phyloP scores from a whole-genome alignment of 1,284 basidiomycete genomes.

The Dichomitus squalens region DNA sequence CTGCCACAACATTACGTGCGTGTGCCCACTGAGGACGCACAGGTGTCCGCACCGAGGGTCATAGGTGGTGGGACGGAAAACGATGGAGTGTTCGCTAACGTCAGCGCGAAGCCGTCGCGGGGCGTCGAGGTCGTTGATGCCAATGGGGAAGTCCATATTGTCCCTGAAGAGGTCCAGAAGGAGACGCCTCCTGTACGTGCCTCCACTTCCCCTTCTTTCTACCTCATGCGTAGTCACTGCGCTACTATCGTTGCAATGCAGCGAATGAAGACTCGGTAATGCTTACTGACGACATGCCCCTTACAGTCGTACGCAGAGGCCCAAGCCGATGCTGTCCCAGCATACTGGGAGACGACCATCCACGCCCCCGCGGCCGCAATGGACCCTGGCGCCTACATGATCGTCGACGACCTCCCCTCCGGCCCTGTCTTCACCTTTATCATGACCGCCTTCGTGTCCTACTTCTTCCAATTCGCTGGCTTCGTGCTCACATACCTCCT shows the following conservation, averaged over 20 bases:
- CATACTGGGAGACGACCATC: conserved; percentile 97
- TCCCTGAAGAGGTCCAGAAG: conserved; percentile 81
- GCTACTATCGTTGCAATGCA: not conserved
- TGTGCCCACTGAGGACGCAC: conserved; percentile 43
- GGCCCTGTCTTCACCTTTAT: conserved; percentile 72
- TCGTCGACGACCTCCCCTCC: conserved; percentile 77
- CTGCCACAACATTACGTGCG: conserved; percentile 76
- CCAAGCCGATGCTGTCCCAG: conserved; percentile 88
- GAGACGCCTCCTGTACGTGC: conserved; percentile 81
- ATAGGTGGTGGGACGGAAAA: conserved; percentile 84
- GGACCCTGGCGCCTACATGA: conserved; percentile 60
- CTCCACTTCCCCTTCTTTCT: not conserved
- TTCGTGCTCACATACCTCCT: conserved; percentile 94
- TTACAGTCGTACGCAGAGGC: conserved; percentile 84
- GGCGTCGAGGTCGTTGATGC: conserved; percentile 47
- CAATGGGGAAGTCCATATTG: conserved; percentile 66
- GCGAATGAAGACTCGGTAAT: not conserved
- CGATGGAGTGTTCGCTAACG: conserved; percentile 96
- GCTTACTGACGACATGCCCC: not conserved
- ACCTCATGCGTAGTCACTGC: not conserved
- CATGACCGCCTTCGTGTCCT: conserved; percentile 84
- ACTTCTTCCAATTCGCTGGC: conserved; percentile 96
- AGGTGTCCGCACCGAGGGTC: conserved; percentile 26
- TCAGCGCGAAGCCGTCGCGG: conserved; percentile 84
- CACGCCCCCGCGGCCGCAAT: conserved; percentile 62